These are phyloP conservation scores for Beauveria varroae DNA, from an alignment of 2,329 filamentous ascomycete genomes.

Conservation along the genomic window DNA sequence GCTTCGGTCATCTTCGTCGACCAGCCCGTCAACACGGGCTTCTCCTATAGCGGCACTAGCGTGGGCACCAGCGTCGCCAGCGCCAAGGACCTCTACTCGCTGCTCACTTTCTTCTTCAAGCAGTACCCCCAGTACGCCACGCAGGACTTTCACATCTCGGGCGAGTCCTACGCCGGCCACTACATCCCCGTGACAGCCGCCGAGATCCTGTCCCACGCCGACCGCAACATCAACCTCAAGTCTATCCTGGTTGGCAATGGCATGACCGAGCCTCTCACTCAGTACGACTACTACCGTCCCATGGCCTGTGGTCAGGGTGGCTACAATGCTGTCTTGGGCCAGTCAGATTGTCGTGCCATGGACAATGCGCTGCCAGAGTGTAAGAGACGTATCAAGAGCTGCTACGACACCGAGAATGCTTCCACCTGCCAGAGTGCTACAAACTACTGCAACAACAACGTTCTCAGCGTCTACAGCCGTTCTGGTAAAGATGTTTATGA, in stretches of 20 bases:
- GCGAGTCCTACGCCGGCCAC: slow-evolving; percentile 91
- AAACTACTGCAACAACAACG: slow-evolving; percentile 97
- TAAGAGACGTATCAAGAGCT: slow-evolving; percentile 77
- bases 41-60: slow-evolving; percentile 85
- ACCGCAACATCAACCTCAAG: slow-evolving; percentile 96
- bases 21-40: slow-evolving; percentile 97
- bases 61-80: slow-evolving; percentile 93
- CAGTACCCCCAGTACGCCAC: slow-evolving; percentile 93
- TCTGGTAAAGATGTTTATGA: slow-evolving; percentile 94
- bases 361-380: slow-evolving; percentile 87
- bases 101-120: slow-evolving; percentile 96
- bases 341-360: slow-evolving; percentile 76
- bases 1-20: slow-evolving; percentile 99
- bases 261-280: slow-evolving; percentile 84
- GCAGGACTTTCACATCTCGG: slow-evolving; percentile 96
- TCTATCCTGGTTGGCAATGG: slow-evolving; percentile 94
- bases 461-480: slow-evolving; percentile 88
- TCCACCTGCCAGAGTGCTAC: slow-evolving; percentile 90
- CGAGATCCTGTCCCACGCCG: slow-evolving; percentile 89
- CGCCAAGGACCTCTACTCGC: slow-evolving; percentile 94
- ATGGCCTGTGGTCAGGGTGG: slow-evolving; percentile 98
- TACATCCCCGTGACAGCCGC: slow-evolving; percentile 90
- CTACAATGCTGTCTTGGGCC: slow-evolving; percentile 76
- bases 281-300: slow-evolving; percentile 92
- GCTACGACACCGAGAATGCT: slow-evolving; percentile 85